Percentiles rank a stretch among this genome's conserved stretches.
Evolutionary conservation across 257 asterid genomes (phyloP).

Genomic region (Agastache rugosa): DNA sequence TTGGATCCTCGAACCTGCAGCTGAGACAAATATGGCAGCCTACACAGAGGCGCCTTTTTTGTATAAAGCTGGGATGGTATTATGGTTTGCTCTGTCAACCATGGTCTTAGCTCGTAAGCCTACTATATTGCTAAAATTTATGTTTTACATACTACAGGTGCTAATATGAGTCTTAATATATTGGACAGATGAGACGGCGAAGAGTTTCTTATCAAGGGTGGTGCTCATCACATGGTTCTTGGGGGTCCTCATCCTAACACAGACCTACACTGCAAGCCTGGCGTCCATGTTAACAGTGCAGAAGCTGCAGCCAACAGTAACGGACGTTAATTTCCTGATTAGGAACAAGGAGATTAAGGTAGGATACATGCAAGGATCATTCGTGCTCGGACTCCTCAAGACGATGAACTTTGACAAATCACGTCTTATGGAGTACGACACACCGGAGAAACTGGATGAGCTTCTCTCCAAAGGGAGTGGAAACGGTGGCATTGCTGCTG

Average conservation of each 20-base stretch:
- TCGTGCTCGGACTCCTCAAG: conserved; percentile 34
- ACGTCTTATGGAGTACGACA: conserved; percentile 35
- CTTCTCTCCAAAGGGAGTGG: conserved; percentile 42
- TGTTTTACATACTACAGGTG: too few species aligned
- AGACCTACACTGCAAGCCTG: conserved; percentile 48
- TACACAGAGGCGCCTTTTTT: conserved; percentile 15
- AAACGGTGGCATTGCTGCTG: conserved; percentile 46
- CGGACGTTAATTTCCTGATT: conserved; percentile 35
- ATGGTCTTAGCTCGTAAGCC: conserved; percentile 45
- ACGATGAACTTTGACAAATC: conserved; percentile 32
- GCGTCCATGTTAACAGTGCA: conserved; percentile 47
- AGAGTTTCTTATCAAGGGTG: conserved; percentile 39
- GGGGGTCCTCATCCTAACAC: conserved; percentile 54
- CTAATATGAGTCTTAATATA: too few species aligned
- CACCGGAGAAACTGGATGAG: conserved; percentile 32
- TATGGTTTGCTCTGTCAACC: conserved; percentile 63
- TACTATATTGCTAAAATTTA: too few species aligned
- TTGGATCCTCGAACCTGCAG: conserved; percentile 38
- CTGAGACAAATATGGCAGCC: too few species aligned
- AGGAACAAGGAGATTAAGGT: conserved; percentile 32
- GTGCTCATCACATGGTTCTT: conserved; percentile 48
- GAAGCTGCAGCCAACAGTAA: conserved; percentile 41
- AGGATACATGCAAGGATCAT: conserved; percentile 47
- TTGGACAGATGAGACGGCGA: conserved; percentile 36
- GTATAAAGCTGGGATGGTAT: conserved; percentile 48